Evolutionary conservation across 2,329 filamentous ascomycete genomes (phyloP), one percentile per base, ranked within the genome.

Genomic region (Colletotrichum tropicale): DNA sequence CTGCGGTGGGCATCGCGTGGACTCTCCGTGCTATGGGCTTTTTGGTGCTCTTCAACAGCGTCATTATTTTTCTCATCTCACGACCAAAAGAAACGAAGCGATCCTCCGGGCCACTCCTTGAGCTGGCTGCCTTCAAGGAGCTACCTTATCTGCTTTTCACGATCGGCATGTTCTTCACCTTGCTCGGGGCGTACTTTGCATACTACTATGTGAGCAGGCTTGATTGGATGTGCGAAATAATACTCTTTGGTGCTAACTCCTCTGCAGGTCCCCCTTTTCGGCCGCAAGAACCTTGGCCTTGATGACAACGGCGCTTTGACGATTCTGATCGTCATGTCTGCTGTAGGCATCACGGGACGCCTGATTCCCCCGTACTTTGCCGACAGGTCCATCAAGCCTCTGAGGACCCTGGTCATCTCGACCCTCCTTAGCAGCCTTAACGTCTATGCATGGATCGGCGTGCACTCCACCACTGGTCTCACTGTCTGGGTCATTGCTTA

Each of bases 21-120:
- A 87, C 91, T 0, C 89, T 91, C 0, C 85, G 93, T 3, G 86
- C 91, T 0, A 83, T 94, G 2, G 93, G 89, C 0, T 93, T 94
- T 78, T 87, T 94, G 34, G 97, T 97, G 81, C 87, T 92, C 3
- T 92, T 91, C 1, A 92, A 92, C 24, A 91, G 66, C 16, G 36
- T 75, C 72, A 30, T 77, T 15, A 32, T 72, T 8, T 68, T 68
- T 13, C 32, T 76, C 21, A 38, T 76, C 8, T 69, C 75, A 7
- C 21, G 67, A 12, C 72, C 75, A 15, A 75, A 72, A 32, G 13
- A 48, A 4, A 62, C 64, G 3, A 71, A 30, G 10, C 62, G 67
- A 9, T 55, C 48, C 32, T 66, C 67, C 0, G 75, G 72, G 2
- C 75, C 75, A 15, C 62, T 77, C 15, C 21, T 77, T 10, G 75